Evolutionary conservation across 306 rosid genomes (phyloP), one percentile per base, ranked within the genome.

Genomic region (Lagenaria siceraria): DNA sequence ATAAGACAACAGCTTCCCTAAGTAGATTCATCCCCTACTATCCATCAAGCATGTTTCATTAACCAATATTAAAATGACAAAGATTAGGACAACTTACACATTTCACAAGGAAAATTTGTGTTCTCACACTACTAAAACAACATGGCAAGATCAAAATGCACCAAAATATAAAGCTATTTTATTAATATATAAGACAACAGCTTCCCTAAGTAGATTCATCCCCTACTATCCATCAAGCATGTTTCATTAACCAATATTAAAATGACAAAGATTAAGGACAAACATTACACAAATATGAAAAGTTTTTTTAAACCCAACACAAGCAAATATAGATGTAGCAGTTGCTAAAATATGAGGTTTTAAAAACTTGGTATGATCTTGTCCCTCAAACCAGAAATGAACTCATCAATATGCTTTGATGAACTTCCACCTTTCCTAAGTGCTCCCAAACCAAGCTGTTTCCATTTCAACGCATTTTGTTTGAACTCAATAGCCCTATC

Each of bases 381-480:
- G 1, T 70, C 56, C 53, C 36, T 70, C 38, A 70, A 22, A 0
- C 38, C 21, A 0, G 42, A 42, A 27, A 82, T 54, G 73, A 87
- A 83, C 19, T 61, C 40, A 66, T 72, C 66, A 46, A 86, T 75
- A 48, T 83, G 74, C 51, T 80, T 76, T 63, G 82, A 80, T 19
- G 89, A 62, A 49, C 71, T 84, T 19, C 92, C 93, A 38, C 78
- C 86, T 27, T 42, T 12, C 43, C 59, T n/a, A 49, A 77, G 78
- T 33, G 87, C 85, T 62, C 77, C 69, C 68, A 80, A 52, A 15
- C 83, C 89, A 76, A 79, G 53, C 22, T 74, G 76, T 27, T 81
- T 85, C 93, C 90, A 85, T 61, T 83, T 85, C 58, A 74, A 63
- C 18, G 84, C 84, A 58, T 83, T 89, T 38, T 64, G 65, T 65